Base-by-base conservation (phyloP, 345 rosid species). In the Syzygium grande region DNA sequence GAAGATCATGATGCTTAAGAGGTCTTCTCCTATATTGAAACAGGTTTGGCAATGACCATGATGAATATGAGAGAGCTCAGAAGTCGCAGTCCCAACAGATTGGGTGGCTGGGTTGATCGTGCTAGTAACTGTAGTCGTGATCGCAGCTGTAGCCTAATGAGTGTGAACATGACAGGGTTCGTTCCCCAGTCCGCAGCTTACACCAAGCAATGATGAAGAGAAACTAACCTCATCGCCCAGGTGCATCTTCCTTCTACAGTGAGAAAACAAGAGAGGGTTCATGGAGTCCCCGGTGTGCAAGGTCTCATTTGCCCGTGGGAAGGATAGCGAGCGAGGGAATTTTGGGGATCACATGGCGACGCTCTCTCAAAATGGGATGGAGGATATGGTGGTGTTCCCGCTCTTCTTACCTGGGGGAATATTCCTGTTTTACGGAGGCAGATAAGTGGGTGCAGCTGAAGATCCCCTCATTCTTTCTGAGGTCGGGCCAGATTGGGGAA, bases 151-250 rank as follows among this genome's bases (percentile, higher is more conserved):
- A 95, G 98, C 96, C 98, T 0, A 92, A 92, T 83, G 88, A 93
- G 87, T 89, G 59, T 88, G 90, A 90, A 51, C 88, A 89, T 87
- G 90, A 89, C 23, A 93, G 90, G 51, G 91, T 59, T 38, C 84
- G 86, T 51, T 93, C 95, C 46, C 94, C 95, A 51, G 92, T 88
- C 12, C 93, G 91, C 41, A 93, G 97, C 89, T 95, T 94, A 91
- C 99, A 96, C 87, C 96, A 92, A 93, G 41, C 89, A 41, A 95
- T 95, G 95, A 92, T 92, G 94, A 94, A 89, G 88, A 91, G 89
- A 58, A 88, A 88, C 38, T 88, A 88, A 46, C 86, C 85, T 30
- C 85, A 91, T 38, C n/a, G 83, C 54, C 84, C 84, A 68, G 87
- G 84, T 46, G 90, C 41, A 34, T 34, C 38, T 34, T 34, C 38